These are phyloP conservation scores for Aureobasidium subglaciale DNA, from an alignment of 2,329 filamentous ascomycete species.

Conservation along the genomic window DNA sequence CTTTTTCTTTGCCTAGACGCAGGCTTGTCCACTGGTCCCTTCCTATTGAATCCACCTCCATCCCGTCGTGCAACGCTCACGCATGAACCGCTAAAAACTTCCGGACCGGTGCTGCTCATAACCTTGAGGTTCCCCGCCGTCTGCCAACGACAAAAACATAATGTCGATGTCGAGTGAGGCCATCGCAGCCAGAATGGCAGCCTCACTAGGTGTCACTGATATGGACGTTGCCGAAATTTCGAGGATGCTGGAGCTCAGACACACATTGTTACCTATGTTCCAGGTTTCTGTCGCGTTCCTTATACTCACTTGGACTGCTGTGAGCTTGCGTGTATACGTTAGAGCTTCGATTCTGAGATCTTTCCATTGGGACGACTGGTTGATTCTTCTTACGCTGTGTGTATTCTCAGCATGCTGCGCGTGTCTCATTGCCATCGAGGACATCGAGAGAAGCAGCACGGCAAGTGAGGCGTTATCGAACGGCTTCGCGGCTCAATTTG, in stretches of 20 bases:
- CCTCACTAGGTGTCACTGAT: neutral
- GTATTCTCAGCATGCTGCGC: constrained; percentile 29
- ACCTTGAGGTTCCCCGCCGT: neutral
- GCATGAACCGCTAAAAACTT: constrained; percentile 9
- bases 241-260: neutral
- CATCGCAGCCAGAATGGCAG: neutral
- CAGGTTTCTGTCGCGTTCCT: constrained; percentile 30
- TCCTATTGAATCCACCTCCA: neutral
- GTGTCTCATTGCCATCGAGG: constrained; percentile 23
- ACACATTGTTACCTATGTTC: constrained; percentile 1
- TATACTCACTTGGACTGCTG: constrained; percentile 27
- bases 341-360: constrained; percentile 25
- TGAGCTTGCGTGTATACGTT: constrained; percentile 29
- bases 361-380: constrained; percentile 29
- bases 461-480: neutral
- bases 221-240: constrained; percentile 4
- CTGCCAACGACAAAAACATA: neutral
- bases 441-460: neutral
- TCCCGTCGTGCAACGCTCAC: neutral
- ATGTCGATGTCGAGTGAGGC: neutral
- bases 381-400: constrained; percentile 28
- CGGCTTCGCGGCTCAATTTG: neutral
- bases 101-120: constrained; percentile 5
- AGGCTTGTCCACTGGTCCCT: neutral
- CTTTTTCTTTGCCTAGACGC: constrained; percentile 4